These are phyloP conservation scores for Saturnispora gosingensis DNA, from an alignment of 805 yeast species.

Conservation along the genomic window DNA sequence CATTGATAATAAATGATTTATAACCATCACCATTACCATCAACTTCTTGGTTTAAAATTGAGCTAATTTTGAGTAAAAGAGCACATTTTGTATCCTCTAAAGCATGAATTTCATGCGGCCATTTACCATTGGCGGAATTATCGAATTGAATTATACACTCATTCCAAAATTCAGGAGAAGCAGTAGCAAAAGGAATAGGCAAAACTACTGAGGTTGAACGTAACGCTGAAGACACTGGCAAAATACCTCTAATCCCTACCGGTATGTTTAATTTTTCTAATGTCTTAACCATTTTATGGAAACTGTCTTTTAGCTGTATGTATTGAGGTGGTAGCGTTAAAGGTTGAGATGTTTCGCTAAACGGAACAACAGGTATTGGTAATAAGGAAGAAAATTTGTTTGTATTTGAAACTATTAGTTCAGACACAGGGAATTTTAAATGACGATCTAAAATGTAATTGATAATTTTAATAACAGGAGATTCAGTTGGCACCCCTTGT, in stretches of 20 bases:
- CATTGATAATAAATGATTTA: slow-evolving; percentile 53
- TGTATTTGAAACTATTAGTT: slow-evolving; percentile 30
- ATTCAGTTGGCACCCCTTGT: slow-evolving; percentile 33
- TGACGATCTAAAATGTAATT: slow-evolving; percentile 58
- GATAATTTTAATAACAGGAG: slow-evolving; percentile 57
- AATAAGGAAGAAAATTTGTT: slow-evolving; percentile 39
- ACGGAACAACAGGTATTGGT: slow-evolving; percentile 54
- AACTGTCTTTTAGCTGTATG: slow-evolving; percentile 38
- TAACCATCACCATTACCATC: slow-evolving; percentile 37
- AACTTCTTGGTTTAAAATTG: slow-evolving; percentile 30
- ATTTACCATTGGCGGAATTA: slow-evolving; percentile 55
- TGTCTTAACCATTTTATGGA: slow-evolving; percentile 38
- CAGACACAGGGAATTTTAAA: slow-evolving; percentile 30
- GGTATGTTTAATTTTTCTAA: slow-evolving; percentile 51
- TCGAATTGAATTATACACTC: slow-evolving; percentile 83
- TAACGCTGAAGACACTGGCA: slow-evolving; percentile 66
- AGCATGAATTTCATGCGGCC: slow-evolving; percentile 91
- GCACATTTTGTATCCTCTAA: slow-evolving; percentile 88
- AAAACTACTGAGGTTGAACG: slow-evolving; percentile 67
- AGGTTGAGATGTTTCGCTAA: slow-evolving; percentile 45
- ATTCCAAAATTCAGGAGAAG: slow-evolving; percentile 71
- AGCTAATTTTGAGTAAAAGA: slow-evolving; percentile 59
- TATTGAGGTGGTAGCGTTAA: slow-evolving; percentile 33
- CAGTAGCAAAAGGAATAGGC: slow-evolving; percentile 75
- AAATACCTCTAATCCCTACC: slow-evolving; percentile 56